Conservation (phyloP, 2,329 filamentous ascomycete genomes). For the Hirsutella thompsonii region DNA sequence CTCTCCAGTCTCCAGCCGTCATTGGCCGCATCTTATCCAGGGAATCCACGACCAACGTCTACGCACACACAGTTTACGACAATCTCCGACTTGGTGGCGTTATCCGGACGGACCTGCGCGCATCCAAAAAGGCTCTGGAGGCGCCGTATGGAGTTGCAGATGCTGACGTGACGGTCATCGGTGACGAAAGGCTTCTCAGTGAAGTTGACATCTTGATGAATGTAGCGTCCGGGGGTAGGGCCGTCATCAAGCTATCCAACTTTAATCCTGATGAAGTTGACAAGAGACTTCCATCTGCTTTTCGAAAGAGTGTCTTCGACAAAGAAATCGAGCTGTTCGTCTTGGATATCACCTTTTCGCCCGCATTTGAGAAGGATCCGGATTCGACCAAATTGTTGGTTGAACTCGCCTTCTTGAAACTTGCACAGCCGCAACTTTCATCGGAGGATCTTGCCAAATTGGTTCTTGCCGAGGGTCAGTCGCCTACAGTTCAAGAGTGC, state of each 20-base stretch:
- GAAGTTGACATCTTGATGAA: slow-evolving; percentile 62
- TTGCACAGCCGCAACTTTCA: slow-evolving; percentile 56
- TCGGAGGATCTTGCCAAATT: slow-evolving; percentile 54
- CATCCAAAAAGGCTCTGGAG: slow-evolving; percentile 70
- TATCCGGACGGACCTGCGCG: slow-evolving; percentile 73
- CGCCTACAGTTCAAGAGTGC: slow-evolving; percentile 36
- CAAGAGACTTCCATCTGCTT: slow-evolving; percentile 61
- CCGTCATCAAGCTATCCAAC: slow-evolving; percentile 65
- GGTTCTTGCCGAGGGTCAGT: slow-evolving; percentile 40
- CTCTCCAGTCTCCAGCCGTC: slow-evolving; percentile 49
- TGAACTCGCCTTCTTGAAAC: slow-evolving; percentile 72
- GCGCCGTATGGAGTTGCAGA: slow-evolving; percentile 69
- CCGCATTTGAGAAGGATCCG: slow-evolving; percentile 53
- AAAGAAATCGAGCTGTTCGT: slow-evolving; percentile 62
- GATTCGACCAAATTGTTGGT: slow-evolving; percentile 55
- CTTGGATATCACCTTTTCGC: slow-evolving; percentile 57
- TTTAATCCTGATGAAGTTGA: slow-evolving; percentile 83
- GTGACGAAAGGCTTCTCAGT: slow-evolving; percentile 66
- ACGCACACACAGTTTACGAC: slow-evolving; percentile 49
- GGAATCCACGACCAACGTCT: slow-evolving; percentile 53
- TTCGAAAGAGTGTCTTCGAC: slow-evolving; percentile 59
- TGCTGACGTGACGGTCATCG: slow-evolving; percentile 69
- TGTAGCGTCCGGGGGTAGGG: slow-evolving; percentile 55
- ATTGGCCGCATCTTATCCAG: slow-evolving; percentile 52
- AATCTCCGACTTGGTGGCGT: slow-evolving; percentile 64